Evolutionary conservation across 2,329 filamentous ascomycete genomes (phyloP), one percentile per base, ranked within the genome.

Genomic region (Aspergillus piperis): DNA sequence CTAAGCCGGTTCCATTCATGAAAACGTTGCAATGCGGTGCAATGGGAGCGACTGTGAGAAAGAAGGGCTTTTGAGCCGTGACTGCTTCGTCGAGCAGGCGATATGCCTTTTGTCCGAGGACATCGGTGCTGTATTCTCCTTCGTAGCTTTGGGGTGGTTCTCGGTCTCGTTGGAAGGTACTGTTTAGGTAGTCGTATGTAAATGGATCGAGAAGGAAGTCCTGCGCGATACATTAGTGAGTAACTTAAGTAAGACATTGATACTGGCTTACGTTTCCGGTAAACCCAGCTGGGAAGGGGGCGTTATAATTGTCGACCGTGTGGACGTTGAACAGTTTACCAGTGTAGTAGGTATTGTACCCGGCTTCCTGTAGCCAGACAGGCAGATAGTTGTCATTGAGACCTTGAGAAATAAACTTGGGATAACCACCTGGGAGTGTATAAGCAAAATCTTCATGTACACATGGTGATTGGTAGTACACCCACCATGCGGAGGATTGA

Each of bases 171-270:
- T 86, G 82, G 70, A 86, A 87, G 7, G 82, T 86, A 1, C 83
- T 78, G 67, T 90, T 88, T 21, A 86, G 78, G 68, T 90, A 91
- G 50, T 82, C 76, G 67, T 90, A 90, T 0, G 88, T 90, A 64
- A 63, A 69, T 2, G 73, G 73, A 52, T 75, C 71, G 6, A 80
- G 70, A 13, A 80, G 66, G 59, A 81, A 27, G 54, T 56, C 27
- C 71, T 49, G 23, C 73, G n/a, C 71, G 41, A 42, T 5, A 2
- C 2, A 36, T 36, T 5, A 36, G 30, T 13, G 4, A 13, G 30
- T 5, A 1, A 4, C 5, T 1, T 36, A 11, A 13, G 4, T 36
- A 2, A 13, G 4, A 36, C 1, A 11, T 6, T 5, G 25, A 27
- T 15, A 11, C 32, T 36, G 32, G 19, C 41, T 21, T 1, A 44